Evolutionary conservation across 2,329 filamentous ascomycete genomes (phyloP).

Genomic region (Botrytis byssoidea): DNA sequence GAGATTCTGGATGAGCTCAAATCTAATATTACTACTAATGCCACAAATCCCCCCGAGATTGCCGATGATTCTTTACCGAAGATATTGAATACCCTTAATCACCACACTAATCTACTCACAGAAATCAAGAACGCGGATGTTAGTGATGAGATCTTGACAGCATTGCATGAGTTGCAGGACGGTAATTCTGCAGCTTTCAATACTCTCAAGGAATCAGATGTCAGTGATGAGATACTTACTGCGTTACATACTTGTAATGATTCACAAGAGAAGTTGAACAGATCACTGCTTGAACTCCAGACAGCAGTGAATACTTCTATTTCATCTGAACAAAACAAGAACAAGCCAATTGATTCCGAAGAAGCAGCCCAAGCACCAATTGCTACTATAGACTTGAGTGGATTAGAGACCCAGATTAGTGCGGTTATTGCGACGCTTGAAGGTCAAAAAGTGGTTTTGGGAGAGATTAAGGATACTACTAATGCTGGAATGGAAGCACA

Average conservation of each 20-base stretch:
- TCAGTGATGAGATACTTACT: conserved; percentile 38
- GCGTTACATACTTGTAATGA: conserved; percentile 30
- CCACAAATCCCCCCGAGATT: conserved; percentile 25
- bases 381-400: neutral
- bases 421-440: conserved; percentile 21
- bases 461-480: conserved; percentile 20
- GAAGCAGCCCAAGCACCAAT: neutral
- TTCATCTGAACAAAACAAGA: neutral
- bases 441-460: conserved; percentile 26
- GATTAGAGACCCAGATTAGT: neutral
- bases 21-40: conserved; percentile 14
- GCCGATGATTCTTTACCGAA: conserved; percentile 20
- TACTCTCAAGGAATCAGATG: conserved; percentile 35
- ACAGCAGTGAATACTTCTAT: neutral
- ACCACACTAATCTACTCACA: conserved; percentile 30
- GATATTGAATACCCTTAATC: conserved; percentile 30
- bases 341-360: neutral
- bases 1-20: conserved; percentile 28
- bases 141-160: conserved; percentile 37
- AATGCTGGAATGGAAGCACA: conserved; percentile 28
- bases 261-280: conserved; percentile 5
- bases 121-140: conserved; percentile 39
- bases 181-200: conserved; percentile 28
- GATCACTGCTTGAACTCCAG: neutral
- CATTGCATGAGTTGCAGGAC: conserved; percentile 32